Percentiles rank a stretch among this genome's conserved stretches.
phyloP scores from a whole-genome alignment of 179 eudicot genomes.

The Sideroxylon spinosum region DNA sequence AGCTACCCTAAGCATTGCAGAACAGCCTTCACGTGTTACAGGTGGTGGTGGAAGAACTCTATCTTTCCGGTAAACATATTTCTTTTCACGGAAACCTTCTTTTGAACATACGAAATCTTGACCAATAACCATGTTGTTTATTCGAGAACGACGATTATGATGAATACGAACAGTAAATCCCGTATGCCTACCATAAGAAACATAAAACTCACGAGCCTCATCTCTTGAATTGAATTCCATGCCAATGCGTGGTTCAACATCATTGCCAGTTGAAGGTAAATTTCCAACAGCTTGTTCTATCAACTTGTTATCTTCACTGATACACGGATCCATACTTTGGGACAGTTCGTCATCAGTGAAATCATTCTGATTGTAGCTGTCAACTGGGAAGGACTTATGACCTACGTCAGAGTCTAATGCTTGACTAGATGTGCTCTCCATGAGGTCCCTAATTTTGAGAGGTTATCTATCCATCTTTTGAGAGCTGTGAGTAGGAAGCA shows the following conservation, averaged over 20 bases:
- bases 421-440: conserved; percentile 26
- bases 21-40: conserved; percentile 36
- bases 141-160: conserved; percentile 38
- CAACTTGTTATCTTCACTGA: conserved; percentile 20
- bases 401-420: conserved; percentile 23
- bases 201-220: conserved; percentile 32
- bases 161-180: conserved; percentile 35
- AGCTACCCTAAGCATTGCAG: conserved; percentile 42
- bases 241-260: conserved; percentile 27
- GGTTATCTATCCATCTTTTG: not conserved
- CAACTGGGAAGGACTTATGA: conserved; percentile 22
- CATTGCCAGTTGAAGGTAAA: conserved; percentile 7
- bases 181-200: conserved; percentile 27
- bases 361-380: conserved; percentile 18
- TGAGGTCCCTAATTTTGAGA: conserved; percentile 7
- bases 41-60: conserved; percentile 32
- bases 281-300: conserved; percentile 14
- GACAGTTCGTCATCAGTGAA: conserved; percentile 26
- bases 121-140: conserved; percentile 34
- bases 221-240: conserved; percentile 36
- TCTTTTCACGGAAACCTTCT: conserved; percentile 30
- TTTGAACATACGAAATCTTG: conserved; percentile 36
- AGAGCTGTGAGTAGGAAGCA: conserved; percentile 15
- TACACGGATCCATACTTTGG: conserved; percentile 13
- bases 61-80: conserved; percentile 26